Evolutionary conservation across 768 basidiomycete species (phyloP).

Genomic region (Pleurotus ostreatus): DNA sequence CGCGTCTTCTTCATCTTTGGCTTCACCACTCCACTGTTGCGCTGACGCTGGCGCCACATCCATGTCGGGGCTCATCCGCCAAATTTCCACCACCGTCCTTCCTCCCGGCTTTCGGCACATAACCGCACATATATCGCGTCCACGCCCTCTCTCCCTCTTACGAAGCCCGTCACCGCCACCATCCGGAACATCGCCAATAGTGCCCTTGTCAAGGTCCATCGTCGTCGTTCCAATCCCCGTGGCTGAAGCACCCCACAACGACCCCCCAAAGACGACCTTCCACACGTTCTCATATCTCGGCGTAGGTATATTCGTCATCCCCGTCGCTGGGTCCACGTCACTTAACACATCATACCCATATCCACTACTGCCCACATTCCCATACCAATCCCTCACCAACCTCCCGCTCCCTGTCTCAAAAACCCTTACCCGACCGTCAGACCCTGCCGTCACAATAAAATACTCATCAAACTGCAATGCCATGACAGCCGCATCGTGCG

Average conservation of each 20-base stretch:
- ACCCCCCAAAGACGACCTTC: constrained; percentile 70
- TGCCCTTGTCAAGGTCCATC: constrained; percentile 17
- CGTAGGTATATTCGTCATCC: constrained; percentile 47
- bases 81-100: constrained; percentile 86
- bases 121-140: constrained; percentile 66
- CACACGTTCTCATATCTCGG: constrained; percentile 81
- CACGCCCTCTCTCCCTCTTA: not conserved
- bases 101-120: constrained; percentile 70
- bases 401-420: constrained; percentile 65
- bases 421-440: constrained; percentile 78
- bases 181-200: too few species aligned
- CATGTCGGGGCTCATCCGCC: constrained; percentile 56
- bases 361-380: not conserved
- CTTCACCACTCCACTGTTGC: too few species aligned
- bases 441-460: constrained; percentile 81
- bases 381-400: constrained; percentile 13
- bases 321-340: constrained; percentile 9
- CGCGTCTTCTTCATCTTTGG: too few species aligned
- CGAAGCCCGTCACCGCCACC: too few species aligned
- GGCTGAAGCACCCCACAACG: constrained; percentile 13
- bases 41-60: not conserved
- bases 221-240: constrained; percentile 7
- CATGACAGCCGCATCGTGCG: constrained; percentile 87
- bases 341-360: not conserved
- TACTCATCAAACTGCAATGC: constrained; percentile 81